These are phyloP conservation scores for Mallotus repandus DNA, from an alignment of 441 rosid species.

Conservation along the genomic window DNA sequence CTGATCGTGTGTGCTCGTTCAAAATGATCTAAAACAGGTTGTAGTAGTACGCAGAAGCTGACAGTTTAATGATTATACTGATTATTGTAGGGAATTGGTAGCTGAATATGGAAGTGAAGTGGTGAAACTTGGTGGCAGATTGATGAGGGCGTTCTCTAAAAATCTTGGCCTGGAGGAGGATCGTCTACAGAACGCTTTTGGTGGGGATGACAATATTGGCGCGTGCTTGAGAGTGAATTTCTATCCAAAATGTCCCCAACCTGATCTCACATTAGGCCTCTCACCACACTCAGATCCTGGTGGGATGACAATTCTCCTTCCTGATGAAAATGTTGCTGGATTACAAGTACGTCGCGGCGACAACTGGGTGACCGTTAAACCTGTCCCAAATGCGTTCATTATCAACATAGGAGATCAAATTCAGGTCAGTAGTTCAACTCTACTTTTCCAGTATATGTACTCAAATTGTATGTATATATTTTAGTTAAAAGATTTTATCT, in stretches of 20 bases:
- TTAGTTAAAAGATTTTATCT: too few species aligned
- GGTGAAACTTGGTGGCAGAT: constrained; percentile 47
- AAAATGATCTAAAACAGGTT: background rate
- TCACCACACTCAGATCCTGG: constrained; percentile 92
- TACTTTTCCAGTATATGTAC: background rate
- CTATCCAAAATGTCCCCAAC: constrained; percentile 90
- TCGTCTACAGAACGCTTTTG: constrained; percentile 58
- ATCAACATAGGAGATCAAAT: constrained; percentile 83
- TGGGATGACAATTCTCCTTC: constrained; percentile 76
- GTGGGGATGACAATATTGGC: constrained; percentile 60
- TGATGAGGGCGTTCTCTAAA: constrained; percentile 62
- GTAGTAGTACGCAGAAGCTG: background rate
- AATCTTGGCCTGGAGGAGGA: constrained; percentile 62
- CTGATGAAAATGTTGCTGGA: constrained; percentile 67
- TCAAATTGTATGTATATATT: too few species aligned
- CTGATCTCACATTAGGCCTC: constrained; percentile 78
- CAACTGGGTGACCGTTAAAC: constrained; percentile 74
- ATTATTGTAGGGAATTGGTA: constrained; percentile 52
- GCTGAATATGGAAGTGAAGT: constrained; percentile 65
- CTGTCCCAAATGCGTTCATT: constrained; percentile 65
- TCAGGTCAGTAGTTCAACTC: constrained; percentile 39
- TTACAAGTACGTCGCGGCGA: constrained; percentile 58
- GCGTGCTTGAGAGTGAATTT: constrained; percentile 74
- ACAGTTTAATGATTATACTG: background rate
- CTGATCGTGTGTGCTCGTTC: too few species aligned